Conservation (phyloP, 768 basidiomycete species). For the Cytidiella melzeri region DNA sequence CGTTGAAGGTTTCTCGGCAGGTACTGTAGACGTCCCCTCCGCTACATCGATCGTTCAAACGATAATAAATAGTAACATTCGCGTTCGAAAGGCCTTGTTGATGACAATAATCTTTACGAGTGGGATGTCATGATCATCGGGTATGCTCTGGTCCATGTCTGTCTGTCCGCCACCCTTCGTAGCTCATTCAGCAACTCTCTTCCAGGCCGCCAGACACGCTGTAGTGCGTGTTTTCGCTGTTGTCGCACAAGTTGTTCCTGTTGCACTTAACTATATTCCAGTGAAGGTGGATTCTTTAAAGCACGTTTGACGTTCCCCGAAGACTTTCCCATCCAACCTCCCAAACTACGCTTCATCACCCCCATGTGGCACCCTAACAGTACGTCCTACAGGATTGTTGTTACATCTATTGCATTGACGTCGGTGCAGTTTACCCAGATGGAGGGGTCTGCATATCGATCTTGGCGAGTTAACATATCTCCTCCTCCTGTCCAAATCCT, state of each 20-base stretch:
- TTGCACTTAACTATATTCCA: conserved; percentile 28
- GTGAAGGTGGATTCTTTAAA: conserved; percentile 96
- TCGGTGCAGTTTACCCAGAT: conserved; percentile 74
- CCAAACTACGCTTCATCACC: conserved; percentile 94
- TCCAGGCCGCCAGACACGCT: conserved; percentile 84
- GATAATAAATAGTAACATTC: conserved; percentile 14
- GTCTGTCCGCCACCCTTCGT: not conserved
- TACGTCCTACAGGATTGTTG: conserved; percentile 31
- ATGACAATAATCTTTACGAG: conserved; percentile 91
- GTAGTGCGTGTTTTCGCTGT: conserved; percentile 51
- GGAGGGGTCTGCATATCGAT: conserved; percentile 96
- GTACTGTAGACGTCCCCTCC: conserved; percentile 32
- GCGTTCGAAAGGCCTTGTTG: conserved; percentile 68
- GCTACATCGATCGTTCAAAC: conserved; percentile 16
- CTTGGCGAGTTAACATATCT: conserved; percentile 29
- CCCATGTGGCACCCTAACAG: conserved; percentile 99
- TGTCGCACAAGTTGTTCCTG: not conserved
- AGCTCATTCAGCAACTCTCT: conserved; percentile 6
- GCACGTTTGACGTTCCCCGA: conserved; percentile 83
- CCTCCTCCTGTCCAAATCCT: not conserved
- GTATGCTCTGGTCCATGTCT: conserved; percentile 36
- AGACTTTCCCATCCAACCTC: conserved; percentile 86
- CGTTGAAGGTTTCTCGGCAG: conserved; percentile 95
- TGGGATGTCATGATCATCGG: conserved; percentile 97
- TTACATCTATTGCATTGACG: conserved; percentile 3